Evolutionary conservation across 257 asterid species (phyloP), one percentile per base, ranked within the genome.

Genomic region (Cynanchum wilfordii): DNA sequence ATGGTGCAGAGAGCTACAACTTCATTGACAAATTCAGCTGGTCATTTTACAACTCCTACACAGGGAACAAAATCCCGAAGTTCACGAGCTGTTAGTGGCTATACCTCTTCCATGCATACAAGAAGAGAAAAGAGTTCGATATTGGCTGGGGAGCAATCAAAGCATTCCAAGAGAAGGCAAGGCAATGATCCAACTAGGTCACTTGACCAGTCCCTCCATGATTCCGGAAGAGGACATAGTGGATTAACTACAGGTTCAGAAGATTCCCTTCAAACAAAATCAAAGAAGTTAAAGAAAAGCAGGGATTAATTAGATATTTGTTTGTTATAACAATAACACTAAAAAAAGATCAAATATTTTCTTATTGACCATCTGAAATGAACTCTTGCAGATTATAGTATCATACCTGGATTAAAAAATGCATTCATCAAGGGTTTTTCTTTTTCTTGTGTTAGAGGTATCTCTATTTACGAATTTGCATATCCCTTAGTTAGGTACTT

Each of bases 161-260:
- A 78, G 72, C 30, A 80, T 69, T n/a, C 76, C 17, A 85, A 88
- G 83, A 83, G 81, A 77, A 88, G 80, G 65, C 86, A 78, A 20
- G 68, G 15, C 50, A 85, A 75, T 20, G 86, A 71, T 68, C 75
- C 76, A 47, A 40, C 22, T 38, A 70, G 79, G 70, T 40, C 73
- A 60, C 40, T 54, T 30, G 73, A 69, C 50, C 84, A 75, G 65
- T 85, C 91, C 25, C 57, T 76, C 27, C 84, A 81, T 71, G 85
- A 79, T 78, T 89, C 93, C 0, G 89, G 84, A 36, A 86, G 63
- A 76, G 84, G 83, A 65, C 75, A 42, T 17, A 86, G 93, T 57
- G 84, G 71, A 5, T 84, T 86, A 72, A 79, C 90, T 36, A 57
- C 82, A 33, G 91, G 85, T 7, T 79, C 91, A 17, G 87, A 78